Evolutionary conservation across 2,329 filamentous ascomycete genomes (phyloP), one percentile per base, ranked within the genome.

Genomic region (Ceratocystis smalleyi): DNA sequence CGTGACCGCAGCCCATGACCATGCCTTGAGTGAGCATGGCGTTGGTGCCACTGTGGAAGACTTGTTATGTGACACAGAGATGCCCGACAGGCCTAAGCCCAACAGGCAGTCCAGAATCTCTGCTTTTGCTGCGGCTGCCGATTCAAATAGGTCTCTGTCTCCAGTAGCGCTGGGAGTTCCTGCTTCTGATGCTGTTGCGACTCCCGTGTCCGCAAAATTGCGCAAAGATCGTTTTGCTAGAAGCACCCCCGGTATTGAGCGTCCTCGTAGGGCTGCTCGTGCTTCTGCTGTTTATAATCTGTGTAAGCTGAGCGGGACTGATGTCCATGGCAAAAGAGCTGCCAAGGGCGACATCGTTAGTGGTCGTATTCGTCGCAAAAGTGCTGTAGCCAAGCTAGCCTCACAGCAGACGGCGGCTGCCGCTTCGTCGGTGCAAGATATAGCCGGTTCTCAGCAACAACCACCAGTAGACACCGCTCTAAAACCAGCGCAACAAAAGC

Each of bases 271-370:
- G 40, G 51, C 65, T 30, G 57, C 66, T 43, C 65, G 67, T 51
- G 63, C 55, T 15, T 62, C 59, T n/a, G 35, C 67, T 10, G 65
- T 63, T 17, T 89, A 89, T 74, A 89, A 89, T 69, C 74, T 87
- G 17, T 78, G 82, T 68, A 79, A 81, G 69, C 76, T 87, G 62
- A 80, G 78, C 65, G 84, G 84, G 68, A 87, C 82, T 59, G 78
- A 80, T 32, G 77, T 80, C 54, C 83, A 86, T 68, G 83, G 79
- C 61, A 82, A 79, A 69, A 79, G 75, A 74, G 78, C 75, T 73
- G 72, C 78, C 55, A 82, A 80, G 57, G 78, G 80, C 66, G 79
- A 82, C 67, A 69, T 72, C 30, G 75, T 78, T 10, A 70, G 73
- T 40, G 73, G 77, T 47, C 75, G 76, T 67, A 75, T 76, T 62